Evolutionary conservation across 345 rosid species (phyloP), one percentile per base, ranked within the genome.

Genomic region (Camelina sativa): DNA sequence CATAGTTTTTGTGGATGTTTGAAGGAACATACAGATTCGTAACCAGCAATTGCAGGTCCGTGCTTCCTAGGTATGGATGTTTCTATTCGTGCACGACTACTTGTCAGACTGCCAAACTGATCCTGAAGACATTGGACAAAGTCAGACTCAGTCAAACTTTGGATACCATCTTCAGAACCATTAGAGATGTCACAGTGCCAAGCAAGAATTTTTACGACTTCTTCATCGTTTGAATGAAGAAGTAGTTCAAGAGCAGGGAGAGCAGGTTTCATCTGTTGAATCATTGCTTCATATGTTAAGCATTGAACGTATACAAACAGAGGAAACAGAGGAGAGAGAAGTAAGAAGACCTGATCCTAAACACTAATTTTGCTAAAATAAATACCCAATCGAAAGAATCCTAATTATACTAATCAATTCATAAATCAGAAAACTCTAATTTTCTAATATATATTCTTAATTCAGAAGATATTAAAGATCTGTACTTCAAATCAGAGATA

Each of bases 1-100:
- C 22, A 57, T 13, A 65, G 44, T 10, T 41, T 37, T n/a, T n/a
- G n/a, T 47, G 8, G 32, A 74, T 17, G 50, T 47, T 4, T 48
- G 52, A 58, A 64, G 66, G 62, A 64, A 69, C 82, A 56, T 79
- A 79, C 82, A 74, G 91, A 74, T 74, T 94, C 96, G 82, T 94
- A 94, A 79, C 97, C 97, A 67, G 96, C 98, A 80, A 94, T 84
- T 5, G 98, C 98, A 82, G 97, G 98, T 46, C 98, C 98, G 79
- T 90, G 97, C 82, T 94, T 94, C 80, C 96, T 91, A 82, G 98
- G 98, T 80, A 94, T 94, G 16, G 93, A 85, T 73, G 93, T 88
- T 79, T 94, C 98, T 80, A 91, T 86, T 53, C 91, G 88, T 57
- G 93, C 80, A 63, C 97, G 87, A 61, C 90, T 86, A 32, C 13